A percentile compares a stretch with the other conserved stretches of the same genome.
Evolutionary conservation across 2,329 filamentous ascomycete genomes (phyloP).

Genomic region (Xylariaceae sp.): DNA sequence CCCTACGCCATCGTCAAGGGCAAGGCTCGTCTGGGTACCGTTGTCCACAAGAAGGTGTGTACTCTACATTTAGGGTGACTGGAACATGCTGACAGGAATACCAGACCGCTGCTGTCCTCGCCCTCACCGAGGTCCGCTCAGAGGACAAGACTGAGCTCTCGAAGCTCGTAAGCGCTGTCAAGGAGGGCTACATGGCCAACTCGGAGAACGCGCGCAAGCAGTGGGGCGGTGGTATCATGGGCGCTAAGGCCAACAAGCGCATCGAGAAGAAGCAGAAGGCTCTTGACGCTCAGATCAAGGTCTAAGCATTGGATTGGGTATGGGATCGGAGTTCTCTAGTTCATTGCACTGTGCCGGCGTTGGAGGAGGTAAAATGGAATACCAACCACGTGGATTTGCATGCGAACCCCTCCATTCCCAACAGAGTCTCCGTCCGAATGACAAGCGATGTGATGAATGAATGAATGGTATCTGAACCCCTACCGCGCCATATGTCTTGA

Average conservation of each 20-base stretch:
- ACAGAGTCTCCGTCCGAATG: conserved; percentile 18
- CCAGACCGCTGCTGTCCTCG: conserved; percentile 89
- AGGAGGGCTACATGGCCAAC: conserved; percentile 97
- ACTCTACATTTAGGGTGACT: not conserved
- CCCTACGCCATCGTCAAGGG: conserved; percentile 99
- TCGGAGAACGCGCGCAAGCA: conserved; percentile 83
- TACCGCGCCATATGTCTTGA: too few species aligned
- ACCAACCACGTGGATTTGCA: conserved; percentile 29
- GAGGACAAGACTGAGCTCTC: conserved; percentile 98
- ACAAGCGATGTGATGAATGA: conserved; percentile 21
- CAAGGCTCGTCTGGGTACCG: conserved; percentile 97
- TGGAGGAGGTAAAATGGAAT: conserved; percentile 30
- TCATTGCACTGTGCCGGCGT: conserved; percentile 29
- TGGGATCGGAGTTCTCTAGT: conserved; percentile 25
- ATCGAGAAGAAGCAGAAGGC: conserved; percentile 88
- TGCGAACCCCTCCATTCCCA: conserved; percentile 21
- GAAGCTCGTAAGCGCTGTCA: conserved; percentile 93
- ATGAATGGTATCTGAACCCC: too few species aligned
- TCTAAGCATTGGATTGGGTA: conserved; percentile 49
- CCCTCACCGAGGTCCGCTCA: conserved; percentile 89
- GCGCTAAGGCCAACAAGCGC: conserved; percentile 79
- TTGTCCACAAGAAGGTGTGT: conserved; percentile 96
- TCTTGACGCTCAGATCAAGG: conserved; percentile 91
- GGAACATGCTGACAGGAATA: conserved; percentile 18
- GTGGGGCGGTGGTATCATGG: conserved; percentile 99